Evolutionary conservation across 441 rosid genomes (phyloP), one percentile per base, ranked within the genome.

Genomic region (Melastoma candidum): DNA sequence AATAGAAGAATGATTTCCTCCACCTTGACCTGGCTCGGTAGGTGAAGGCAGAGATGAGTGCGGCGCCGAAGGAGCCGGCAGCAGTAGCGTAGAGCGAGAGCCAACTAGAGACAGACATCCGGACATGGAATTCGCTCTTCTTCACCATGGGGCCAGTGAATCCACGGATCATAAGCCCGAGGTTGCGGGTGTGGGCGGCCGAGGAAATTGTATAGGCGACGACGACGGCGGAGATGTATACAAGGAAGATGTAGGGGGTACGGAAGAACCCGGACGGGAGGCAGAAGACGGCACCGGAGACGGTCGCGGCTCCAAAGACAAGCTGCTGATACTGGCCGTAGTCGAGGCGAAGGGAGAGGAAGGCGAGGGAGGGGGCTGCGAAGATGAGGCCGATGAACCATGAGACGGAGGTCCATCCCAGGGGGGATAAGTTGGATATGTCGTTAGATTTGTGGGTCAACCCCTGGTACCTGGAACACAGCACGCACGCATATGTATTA

Each of bases 361-460:
- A 63, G 45, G 57, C 67, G 13, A 75, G 58, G 0, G 56, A 36
- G 1, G 81, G 80, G 50, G 64, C 68, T 1, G 71, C 73, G 11
- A 82, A 48, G 60, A 74, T 13, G 53, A 82, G 51, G 51, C 85
- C 89, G 17, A 71, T 46, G 36, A 61, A 66, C 89, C 89, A 82
- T 2, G 89, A 82, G 41, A 76, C 61, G 10, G 85, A 74, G 7
- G 78, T 73, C 83, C 85, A 82, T 47, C 71, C 78, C 10, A 79
- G 64, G 4, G 85, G 67, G 11, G 89, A 79, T 58, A 79, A 58
- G 39, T 57, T 74, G 2, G 72, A 43, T 47, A 74, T 43, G 0
- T 56, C 14, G 41, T 74, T 63, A 4, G 65, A 57, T 26, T 44
- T 47, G 10, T 54, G 44, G 14, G 74, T 65, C 26, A 82, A 56